Conservation (phyloP, 75 land plant genomes). For the Pinus albicaulis region DNA sequence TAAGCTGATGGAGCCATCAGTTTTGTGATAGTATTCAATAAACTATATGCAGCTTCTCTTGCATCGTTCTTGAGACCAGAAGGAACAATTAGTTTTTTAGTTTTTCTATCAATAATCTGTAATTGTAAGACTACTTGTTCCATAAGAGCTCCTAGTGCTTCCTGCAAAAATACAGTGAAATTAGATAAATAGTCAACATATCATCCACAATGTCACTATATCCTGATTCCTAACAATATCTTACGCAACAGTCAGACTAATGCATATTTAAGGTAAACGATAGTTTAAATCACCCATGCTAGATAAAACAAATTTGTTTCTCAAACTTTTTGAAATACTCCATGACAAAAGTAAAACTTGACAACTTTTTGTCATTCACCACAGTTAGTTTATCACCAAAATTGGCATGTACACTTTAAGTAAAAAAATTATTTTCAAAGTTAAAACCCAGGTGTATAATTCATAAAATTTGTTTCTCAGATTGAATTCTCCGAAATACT, state of each 20-base stretch:
- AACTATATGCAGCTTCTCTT: slow-evolving; percentile 19
- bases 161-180: slow-evolving; percentile 33
- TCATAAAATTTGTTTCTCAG: background rate
- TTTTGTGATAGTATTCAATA: slow-evolving; percentile 41
- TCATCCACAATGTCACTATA: background rate
- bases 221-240: background rate
- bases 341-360: too few relatives aligned
- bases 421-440: too few relatives aligned
- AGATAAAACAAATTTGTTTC: background rate
- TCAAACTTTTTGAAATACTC: background rate
- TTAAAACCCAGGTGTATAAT: too few relatives aligned
- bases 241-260: background rate
- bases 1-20: slow-evolving; percentile 55
- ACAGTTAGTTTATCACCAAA: too few relatives aligned
- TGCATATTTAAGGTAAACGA: background rate
- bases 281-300: background rate
- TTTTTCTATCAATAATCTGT: slow-evolving; percentile 18
- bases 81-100: slow-evolving; percentile 12
- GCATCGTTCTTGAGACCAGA: slow-evolving; percentile 25
- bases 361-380: too few relatives aligned
- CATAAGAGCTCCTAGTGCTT: slow-evolving; percentile 57
- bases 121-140: slow-evolving; percentile 51
- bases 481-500: background rate
- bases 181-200: background rate
- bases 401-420: too few relatives aligned